Evolutionary conservation across 345 rosid species (phyloP).

Genomic region (Eucalyptus sideroxylon): DNA sequence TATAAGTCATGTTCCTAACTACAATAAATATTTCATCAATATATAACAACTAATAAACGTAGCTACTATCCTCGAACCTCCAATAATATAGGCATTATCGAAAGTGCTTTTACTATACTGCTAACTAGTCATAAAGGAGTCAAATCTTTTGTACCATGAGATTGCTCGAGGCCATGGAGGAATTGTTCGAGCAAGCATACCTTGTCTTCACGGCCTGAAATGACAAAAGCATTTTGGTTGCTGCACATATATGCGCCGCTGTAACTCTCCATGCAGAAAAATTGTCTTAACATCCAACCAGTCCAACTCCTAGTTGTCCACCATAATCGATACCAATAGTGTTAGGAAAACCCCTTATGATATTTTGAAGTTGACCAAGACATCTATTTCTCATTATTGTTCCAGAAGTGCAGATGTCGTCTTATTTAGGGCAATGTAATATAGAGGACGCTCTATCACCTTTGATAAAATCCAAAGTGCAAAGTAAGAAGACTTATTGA

Average conservation of each 20-base stretch:
- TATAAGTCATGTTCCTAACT: background rate
- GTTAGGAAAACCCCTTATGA: background rate
- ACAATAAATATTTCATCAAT: background rate
- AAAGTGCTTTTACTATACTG: background rate
- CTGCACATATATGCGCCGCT: background rate
- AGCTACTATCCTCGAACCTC: background rate
- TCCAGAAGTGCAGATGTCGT: background rate
- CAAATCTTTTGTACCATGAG: background rate
- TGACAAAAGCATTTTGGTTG: background rate
- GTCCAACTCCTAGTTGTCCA: background rate
- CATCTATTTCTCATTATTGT: background rate
- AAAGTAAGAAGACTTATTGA: background rate
- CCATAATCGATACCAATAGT: background rate
- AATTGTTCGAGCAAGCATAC: background rate
- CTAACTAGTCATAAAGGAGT: background rate
- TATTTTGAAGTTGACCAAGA: background rate
- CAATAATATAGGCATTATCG: background rate
- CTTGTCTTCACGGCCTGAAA: background rate
- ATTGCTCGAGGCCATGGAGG: background rate
- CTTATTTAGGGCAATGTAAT: background rate
- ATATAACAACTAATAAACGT: background rate
- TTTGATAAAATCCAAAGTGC: background rate
- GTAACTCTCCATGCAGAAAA: background rate
- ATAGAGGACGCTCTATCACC: background rate
- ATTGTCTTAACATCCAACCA: background rate